Percentiles rank a stretch among this genome's conserved stretches.
These are phyloP conservation scores for Ophiorrhiza pumila DNA, from an alignment of 257 asterid genomes.

Conservation along the genomic window DNA sequence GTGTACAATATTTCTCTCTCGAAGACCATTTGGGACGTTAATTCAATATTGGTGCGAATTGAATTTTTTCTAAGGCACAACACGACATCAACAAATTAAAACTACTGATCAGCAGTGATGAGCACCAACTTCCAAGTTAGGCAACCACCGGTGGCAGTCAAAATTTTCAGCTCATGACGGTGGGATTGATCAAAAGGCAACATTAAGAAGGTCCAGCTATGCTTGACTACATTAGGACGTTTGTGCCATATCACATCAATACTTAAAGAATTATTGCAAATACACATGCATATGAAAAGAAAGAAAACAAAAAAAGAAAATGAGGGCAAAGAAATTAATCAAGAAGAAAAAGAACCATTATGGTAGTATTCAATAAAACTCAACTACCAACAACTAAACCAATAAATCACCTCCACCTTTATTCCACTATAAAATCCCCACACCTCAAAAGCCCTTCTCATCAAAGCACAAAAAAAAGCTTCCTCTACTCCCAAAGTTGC, in stretches of 20 bases:
- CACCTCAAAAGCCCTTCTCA: background rate
- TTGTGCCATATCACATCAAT: background rate
- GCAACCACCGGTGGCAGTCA: too few species aligned
- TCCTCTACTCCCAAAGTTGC: background rate
- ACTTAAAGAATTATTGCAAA: too few species aligned
- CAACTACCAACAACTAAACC: background rate
- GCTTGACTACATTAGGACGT: background rate
- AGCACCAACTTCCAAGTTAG: too few species aligned
- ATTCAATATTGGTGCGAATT: too few species aligned
- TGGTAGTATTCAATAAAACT: background rate
- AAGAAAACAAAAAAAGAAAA: background rate
- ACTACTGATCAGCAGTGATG: too few species aligned
- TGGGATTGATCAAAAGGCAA: too few species aligned
- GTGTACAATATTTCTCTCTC: too few species aligned
- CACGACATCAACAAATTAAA: too few species aligned
- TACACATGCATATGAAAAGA: background rate
- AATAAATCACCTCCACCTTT: background rate
- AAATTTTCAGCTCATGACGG: too few species aligned
- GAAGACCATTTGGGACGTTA: too few species aligned
- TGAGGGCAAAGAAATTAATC: too few species aligned
- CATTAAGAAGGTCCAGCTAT: background rate
- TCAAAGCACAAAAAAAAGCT: background rate
- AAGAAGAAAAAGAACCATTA: slow-evolving; percentile 5
- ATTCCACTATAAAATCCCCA: background rate
- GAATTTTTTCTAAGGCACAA: too few species aligned